Conservation (phyloP, 108 stramenopile species). For the Cylindrotheca closterium region DNA sequence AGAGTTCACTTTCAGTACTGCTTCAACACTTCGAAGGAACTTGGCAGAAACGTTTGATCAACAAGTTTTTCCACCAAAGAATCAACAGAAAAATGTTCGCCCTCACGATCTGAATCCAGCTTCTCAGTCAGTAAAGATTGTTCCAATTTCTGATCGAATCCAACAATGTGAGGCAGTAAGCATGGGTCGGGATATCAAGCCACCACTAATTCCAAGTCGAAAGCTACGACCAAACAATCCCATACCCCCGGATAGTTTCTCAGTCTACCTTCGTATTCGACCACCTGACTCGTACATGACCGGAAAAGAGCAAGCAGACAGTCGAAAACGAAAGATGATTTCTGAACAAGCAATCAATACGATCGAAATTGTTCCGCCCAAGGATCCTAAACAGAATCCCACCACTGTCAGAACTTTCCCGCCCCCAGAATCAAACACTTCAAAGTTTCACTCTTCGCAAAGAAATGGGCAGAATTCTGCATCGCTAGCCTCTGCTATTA, state of each 20-base stretch:
- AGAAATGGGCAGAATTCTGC: constrained; percentile 17
- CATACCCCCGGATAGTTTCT: constrained; percentile 24
- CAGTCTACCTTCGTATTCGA: constrained; percentile 70
- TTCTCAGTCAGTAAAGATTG: background rate
- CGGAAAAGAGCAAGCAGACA: constrained; percentile 1
- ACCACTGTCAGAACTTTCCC: constrained; percentile 74
- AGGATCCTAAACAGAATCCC: constrained; percentile 19
- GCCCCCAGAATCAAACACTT: constrained; percentile 61
- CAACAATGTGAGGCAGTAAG: constrained; percentile 5
- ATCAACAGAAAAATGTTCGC: background rate
- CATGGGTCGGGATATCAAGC: background rate
- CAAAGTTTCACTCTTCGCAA: constrained; percentile 43
- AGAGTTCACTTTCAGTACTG: constrained; percentile 9
- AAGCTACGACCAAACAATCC: background rate
- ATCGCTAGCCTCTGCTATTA: constrained; percentile 36
- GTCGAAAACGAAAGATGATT: background rate
- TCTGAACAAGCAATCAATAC: constrained; percentile 33
- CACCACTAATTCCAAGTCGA: constrained; percentile 5
- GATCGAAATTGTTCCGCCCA: constrained; percentile 43
- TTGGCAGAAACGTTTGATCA: constrained; percentile 9
- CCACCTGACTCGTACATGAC: constrained; percentile 24
- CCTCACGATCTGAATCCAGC: background rate
- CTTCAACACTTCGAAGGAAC: constrained; percentile 25
- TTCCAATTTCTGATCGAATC: background rate
- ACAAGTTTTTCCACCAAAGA: background rate